Evolutionary conservation across 352 stramenopile genomes (phyloP).

Genomic region (Pythium chondricola): DNA sequence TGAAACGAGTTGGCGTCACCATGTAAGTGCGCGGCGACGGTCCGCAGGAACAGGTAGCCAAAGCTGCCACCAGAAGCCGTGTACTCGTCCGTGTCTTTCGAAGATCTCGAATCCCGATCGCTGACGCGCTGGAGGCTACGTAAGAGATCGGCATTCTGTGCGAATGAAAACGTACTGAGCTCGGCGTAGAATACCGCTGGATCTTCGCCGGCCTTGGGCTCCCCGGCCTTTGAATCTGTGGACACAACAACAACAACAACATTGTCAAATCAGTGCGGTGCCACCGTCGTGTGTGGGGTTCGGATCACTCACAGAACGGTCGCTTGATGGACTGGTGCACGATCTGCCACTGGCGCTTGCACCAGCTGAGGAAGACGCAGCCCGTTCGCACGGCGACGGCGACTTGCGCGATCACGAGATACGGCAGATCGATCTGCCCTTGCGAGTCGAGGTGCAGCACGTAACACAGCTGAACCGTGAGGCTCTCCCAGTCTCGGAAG

Average conservation of each 20-base stretch:
- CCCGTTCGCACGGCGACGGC: conserved; percentile 65
- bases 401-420: conserved; percentile 48
- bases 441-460: conserved; percentile 62
- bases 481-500: conserved; percentile 76
- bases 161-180: conserved; percentile 56
- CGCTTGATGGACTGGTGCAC: conserved; percentile 55
- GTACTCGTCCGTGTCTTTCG: background rate
- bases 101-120: background rate
- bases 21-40: conserved; percentile 16
- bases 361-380: conserved; percentile 72
- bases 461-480: conserved; percentile 80
- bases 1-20: conserved; percentile 11
- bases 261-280: background rate
- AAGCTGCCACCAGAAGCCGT: conserved; percentile 30
- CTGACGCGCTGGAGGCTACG: conserved; percentile 32
- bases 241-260: background rate
- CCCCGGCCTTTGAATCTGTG: conserved; percentile 19
- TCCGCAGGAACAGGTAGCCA: conserved; percentile 47
- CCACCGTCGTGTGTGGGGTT: too few species aligned
- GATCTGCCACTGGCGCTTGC: conserved; percentile 48
- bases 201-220: conserved; percentile 13
- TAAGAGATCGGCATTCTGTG: conserved; percentile 51
- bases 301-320: conserved; percentile 55
- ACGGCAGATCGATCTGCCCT: conserved; percentile 42
- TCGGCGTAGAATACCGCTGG: conserved; percentile 22